Evolutionary conservation across 768 basidiomycete species (phyloP).

Genomic region (Mycena amicta): DNA sequence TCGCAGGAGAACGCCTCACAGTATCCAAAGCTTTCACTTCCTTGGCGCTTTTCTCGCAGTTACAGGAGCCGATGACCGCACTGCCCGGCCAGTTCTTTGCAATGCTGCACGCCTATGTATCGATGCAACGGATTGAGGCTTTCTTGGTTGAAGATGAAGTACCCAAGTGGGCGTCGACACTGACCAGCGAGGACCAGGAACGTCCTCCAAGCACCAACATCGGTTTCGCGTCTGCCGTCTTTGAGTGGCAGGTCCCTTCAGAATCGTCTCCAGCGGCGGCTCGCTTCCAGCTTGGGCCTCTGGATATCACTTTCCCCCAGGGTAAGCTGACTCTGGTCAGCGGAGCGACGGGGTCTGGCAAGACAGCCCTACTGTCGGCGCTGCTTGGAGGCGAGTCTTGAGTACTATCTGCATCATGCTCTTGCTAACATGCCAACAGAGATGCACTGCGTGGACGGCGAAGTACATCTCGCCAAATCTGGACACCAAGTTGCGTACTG

Average conservation of each 20-base stretch:
- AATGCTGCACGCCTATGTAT: constrained; percentile 70
- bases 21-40: constrained; percentile 84
- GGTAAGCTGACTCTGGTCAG: constrained; percentile 61
- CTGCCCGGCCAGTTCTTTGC: constrained; percentile 67
- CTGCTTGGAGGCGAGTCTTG: constrained; percentile 57
- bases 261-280: constrained; percentile 31
- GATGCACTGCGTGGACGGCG: constrained; percentile 58
- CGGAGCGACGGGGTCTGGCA: constrained; percentile 72
- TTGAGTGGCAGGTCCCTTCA: constrained; percentile 55
- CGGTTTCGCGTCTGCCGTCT: constrained; percentile 57
- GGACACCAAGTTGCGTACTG: constrained; percentile 69
- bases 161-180: constrained; percentile 73
- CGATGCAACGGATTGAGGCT: constrained; percentile 78
- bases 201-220: constrained; percentile 32
- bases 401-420: too few relatives aligned
- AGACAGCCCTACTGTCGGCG: constrained; percentile 63
- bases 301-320: constrained; percentile 59
- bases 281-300: constrained; percentile 57
- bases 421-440: constrained; percentile 38
- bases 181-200: constrained; percentile 39
- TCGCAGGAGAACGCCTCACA: constrained; percentile 66
- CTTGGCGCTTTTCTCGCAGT: constrained; percentile 72
- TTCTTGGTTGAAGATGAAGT: constrained; percentile 78
- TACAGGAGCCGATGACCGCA: constrained; percentile 68
- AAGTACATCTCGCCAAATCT: constrained; percentile 56